phyloP scores from a whole-genome alignment of 176 grass and related monocot genomes.

The Triticum dicoccoides region DNA sequence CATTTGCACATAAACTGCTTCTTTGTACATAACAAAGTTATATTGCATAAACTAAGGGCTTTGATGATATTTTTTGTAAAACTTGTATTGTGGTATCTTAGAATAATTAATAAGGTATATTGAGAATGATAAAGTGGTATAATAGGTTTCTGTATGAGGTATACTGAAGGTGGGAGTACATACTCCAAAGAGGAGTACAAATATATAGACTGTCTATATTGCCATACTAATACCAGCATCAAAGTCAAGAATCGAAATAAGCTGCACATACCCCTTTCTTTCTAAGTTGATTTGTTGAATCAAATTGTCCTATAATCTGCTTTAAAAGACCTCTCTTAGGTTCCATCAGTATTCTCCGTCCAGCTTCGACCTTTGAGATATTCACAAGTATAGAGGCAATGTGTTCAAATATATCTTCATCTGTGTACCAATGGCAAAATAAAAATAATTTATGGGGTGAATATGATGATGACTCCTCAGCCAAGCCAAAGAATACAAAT shows the following conservation, averaged over 20 bases:
- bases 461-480: background rate
- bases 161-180: too few relatives aligned
- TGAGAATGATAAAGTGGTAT: too few relatives aligned
- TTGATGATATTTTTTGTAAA: background rate
- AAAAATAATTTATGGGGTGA: background rate
- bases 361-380: conserved; percentile 87
- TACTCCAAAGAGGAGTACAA: too few relatives aligned
- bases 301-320: conserved; percentile 78
- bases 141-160: too few relatives aligned
- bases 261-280: conserved; percentile 74
- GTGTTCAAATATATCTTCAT: conserved; percentile 82
- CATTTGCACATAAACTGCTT: background rate
- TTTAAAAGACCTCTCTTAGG: conserved; percentile 84
- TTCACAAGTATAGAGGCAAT: conserved; percentile 88
- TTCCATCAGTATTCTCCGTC: conserved; percentile 85
- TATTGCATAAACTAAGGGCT: background rate
- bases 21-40: background rate
- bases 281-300: conserved; percentile 92
- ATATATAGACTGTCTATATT: background rate
- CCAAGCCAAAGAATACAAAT: conserved; percentile 6
- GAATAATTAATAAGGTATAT: too few relatives aligned
- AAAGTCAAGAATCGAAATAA: background rate
- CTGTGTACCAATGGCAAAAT: conserved; percentile 24
- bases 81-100: background rate
- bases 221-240: background rate